These are phyloP conservation scores for Cordyceps tenuipes DNA, from an alignment of 2,329 filamentous ascomycete genomes.

Conservation along the genomic window DNA sequence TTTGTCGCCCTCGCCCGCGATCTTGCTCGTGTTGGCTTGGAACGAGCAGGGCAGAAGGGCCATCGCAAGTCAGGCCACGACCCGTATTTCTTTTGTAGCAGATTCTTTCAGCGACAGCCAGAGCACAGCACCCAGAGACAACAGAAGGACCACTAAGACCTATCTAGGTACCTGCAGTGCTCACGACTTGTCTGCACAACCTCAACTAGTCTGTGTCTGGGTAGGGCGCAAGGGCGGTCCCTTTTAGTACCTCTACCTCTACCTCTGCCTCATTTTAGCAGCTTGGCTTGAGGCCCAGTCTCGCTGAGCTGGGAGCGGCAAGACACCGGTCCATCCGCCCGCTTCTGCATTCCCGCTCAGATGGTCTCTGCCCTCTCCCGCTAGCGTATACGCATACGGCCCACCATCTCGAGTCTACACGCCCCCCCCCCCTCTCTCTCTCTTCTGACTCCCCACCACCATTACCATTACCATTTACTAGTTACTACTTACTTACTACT, in stretches of 20 bases:
- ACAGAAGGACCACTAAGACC: no score
- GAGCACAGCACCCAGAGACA: background rate
- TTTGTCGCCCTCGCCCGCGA: conserved; percentile 1
- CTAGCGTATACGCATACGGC: conserved; percentile 13
- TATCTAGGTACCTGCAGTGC: no score
- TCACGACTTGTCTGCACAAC: background rate
- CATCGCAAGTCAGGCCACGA: conserved; percentile 9
- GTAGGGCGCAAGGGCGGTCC: conserved; percentile 5
- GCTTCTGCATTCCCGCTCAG: conserved; percentile 28
- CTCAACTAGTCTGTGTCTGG: conserved; percentile 3
- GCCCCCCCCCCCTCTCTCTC: conserved; percentile 5
- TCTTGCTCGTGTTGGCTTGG: conserved; percentile 4
- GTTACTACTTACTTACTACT: no score
- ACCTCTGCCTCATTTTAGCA: conserved; percentile 12
- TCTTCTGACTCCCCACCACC: conserved; percentile 4
- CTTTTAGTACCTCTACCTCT: background rate
- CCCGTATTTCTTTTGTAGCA: conserved; percentile 9
- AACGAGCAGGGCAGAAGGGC: conserved; percentile 3
- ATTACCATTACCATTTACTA: conserved; percentile 14
- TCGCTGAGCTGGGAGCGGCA: conserved; percentile 28
- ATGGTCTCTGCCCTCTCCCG: conserved; percentile 23
- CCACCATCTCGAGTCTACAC: conserved; percentile 4
- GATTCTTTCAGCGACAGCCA: conserved; percentile 7
- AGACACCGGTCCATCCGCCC: conserved; percentile 31
- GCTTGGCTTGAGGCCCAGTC: conserved; percentile 10